Evolutionary conservation across 345 rosid genomes (phyloP).

Genomic region (Melaleuca alternifolia): DNA sequence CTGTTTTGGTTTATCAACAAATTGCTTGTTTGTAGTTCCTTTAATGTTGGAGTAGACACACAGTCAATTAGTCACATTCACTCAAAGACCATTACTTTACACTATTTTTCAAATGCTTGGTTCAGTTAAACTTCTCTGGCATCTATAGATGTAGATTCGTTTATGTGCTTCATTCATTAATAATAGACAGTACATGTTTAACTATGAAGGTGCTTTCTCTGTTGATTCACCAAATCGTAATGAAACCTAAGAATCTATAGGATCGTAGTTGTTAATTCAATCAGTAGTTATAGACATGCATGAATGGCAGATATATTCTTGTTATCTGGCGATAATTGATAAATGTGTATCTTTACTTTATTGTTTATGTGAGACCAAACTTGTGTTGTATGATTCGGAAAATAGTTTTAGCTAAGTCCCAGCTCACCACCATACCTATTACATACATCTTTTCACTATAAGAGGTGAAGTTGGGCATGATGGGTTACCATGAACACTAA

Average conservation of each 20-base stretch:
- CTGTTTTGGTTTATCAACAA: background rate
- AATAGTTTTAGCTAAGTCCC: background rate
- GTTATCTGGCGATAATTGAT: background rate
- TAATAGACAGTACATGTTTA: background rate
- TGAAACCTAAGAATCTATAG: background rate
- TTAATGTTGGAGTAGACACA: background rate
- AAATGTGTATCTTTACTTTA: background rate
- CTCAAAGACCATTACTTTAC: background rate
- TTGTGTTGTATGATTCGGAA: background rate
- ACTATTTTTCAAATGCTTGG: background rate
- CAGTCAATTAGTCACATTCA: background rate
- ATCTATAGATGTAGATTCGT: background rate
- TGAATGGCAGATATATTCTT: background rate
- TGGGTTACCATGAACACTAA: background rate
- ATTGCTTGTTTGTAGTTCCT: background rate
- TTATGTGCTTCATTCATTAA: background rate
- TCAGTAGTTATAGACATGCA: background rate
- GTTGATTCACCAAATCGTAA: background rate
- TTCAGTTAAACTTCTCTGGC: background rate
- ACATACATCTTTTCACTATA: background rate
- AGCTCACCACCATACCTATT: background rate
- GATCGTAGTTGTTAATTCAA: background rate
- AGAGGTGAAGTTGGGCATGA: background rate
- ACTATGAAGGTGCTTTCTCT: background rate
- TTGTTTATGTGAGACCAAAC: background rate